These are phyloP conservation scores for Pyricularia pennisetigena DNA, from an alignment of 2,329 filamentous ascomycete genomes.

Conservation along the genomic window DNA sequence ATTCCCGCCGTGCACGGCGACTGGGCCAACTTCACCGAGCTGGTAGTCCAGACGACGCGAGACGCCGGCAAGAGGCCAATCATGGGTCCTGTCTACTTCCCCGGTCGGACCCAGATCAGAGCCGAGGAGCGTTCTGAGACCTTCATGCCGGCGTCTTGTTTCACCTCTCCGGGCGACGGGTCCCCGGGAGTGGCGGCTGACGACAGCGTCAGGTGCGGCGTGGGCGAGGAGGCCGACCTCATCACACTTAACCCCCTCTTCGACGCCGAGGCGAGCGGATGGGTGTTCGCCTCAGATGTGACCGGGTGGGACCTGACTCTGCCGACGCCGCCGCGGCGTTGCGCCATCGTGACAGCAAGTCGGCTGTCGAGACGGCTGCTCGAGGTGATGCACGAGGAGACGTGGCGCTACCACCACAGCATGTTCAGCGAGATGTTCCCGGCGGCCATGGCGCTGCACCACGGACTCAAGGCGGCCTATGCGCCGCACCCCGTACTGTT, in stretches of 20 bases:
- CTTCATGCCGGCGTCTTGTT: constrained; percentile 43
- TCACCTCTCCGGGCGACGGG: constrained; percentile 29
- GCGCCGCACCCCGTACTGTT: constrained; percentile 75
- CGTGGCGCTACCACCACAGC: constrained; percentile 53
- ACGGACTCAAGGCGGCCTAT: constrained; percentile 69
- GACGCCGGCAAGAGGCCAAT: constrained; percentile 43
- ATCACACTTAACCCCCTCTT: constrained; percentile 73
- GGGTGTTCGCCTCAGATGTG: constrained; percentile 61
- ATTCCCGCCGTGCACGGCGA: constrained; percentile 59
- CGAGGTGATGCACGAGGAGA: constrained; percentile 66
- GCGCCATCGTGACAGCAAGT: constrained; percentile 61
- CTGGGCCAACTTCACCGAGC: constrained; percentile 62
- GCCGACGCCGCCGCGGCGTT: constrained; percentile 54
- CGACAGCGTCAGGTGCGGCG: constrained; percentile 44
- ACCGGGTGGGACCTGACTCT: constrained; percentile 52
- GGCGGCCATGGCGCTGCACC: constrained; percentile 58
- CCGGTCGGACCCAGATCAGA: constrained; percentile 34
- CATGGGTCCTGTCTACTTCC: constrained; percentile 55
- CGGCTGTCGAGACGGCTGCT: constrained; percentile 59
- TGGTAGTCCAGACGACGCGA: constrained; percentile 52
- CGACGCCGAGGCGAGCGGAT: constrained; percentile 59
- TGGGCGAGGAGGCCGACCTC: constrained; percentile 36
- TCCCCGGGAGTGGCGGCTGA: constrained; percentile 7
- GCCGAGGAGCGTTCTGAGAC: constrained; percentile 42
- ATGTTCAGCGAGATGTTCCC: constrained; percentile 81